Evolutionary conservation across 2,329 filamentous ascomycete genomes (phyloP).

Genomic region (Sporothrix inflata): DNA sequence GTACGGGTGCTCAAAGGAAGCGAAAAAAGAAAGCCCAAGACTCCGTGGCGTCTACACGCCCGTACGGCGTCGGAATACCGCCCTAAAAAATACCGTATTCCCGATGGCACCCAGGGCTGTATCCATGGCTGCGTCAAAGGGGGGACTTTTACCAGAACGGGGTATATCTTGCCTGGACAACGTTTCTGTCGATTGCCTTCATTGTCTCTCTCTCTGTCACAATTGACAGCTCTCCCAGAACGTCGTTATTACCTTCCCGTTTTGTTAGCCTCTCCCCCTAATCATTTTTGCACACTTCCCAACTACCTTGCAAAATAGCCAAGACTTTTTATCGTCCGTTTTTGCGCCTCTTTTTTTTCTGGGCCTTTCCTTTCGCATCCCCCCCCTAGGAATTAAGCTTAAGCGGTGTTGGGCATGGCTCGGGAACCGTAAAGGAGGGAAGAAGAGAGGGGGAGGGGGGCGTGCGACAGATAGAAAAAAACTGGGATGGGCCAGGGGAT

Average conservation of each 20-base stretch:
- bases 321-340: constrained; percentile 5
- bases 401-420: constrained; percentile 38
- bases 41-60: not conserved
- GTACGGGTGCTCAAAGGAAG: constrained; percentile 1
- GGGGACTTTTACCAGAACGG: not conserved
- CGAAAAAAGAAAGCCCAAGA: not conserved
- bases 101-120: not conserved
- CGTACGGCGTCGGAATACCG: not conserved
- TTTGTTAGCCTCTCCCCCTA: not conserved
- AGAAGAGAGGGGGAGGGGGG: not conserved
- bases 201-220: not conserved
- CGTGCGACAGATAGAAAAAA: constrained; percentile 7
- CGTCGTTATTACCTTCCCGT: not conserved
- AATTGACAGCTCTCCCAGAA: not conserved
- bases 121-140: not conserved
- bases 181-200: not conserved
- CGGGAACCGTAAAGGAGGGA: constrained; percentile 31
- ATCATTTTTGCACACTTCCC: not conserved
- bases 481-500: constrained; percentile 3
- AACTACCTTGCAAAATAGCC: not conserved
- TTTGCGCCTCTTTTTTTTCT: not conserved
- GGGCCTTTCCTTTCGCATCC: too few species aligned
- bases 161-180: not conserved
- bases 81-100: not conserved
- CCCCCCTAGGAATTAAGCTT: constrained; percentile 41